Conservation (phyloP, 768 basidiomycete genomes). For the Suillus alpinus region DNA sequence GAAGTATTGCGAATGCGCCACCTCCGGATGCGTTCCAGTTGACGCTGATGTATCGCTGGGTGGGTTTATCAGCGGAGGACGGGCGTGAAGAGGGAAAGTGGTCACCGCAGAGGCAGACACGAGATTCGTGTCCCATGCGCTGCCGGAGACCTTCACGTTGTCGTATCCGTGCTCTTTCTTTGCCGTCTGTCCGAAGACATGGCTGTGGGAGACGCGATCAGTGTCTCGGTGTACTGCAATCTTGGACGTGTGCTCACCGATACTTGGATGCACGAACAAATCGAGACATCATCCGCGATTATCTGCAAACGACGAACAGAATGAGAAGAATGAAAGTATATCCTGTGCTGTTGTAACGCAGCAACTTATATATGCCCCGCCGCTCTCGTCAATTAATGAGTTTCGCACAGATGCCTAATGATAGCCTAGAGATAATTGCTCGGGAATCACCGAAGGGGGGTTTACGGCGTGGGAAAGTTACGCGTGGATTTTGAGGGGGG, state of each 20-base stretch:
- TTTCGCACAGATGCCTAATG: neutral
- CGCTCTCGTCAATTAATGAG: neutral
- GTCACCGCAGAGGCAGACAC: slow-evolving; percentile 79
- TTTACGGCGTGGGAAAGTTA: neutral
- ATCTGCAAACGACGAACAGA: neutral
- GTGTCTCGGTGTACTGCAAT: slow-evolving; percentile 4
- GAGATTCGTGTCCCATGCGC: slow-evolving; percentile 96
- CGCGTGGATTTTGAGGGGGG: neutral
- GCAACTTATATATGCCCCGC: neutral
- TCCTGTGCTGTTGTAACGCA: neutral
- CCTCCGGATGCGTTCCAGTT: slow-evolving; percentile 96
- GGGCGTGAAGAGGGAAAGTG: slow-evolving; percentile 10
- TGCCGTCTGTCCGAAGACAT: slow-evolving; percentile 86
- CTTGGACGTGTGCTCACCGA: slow-evolving; percentile 46
- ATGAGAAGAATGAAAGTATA: neutral
- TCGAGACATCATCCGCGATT: slow-evolving; percentile 59
- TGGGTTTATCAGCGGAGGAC: slow-evolving; percentile 8
- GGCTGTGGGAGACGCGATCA: slow-evolving; percentile 42
- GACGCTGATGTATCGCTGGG: slow-evolving; percentile 78
- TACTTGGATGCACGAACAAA: slow-evolving; percentile 88
- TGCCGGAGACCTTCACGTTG: slow-evolving; percentile 83
- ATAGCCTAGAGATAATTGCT: neutral
- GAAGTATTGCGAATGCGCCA: slow-evolving; percentile 93
- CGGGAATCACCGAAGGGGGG: neutral
- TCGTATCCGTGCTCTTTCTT: slow-evolving; percentile 83